Percentiles rank a stretch among this genome's conserved stretches.
Conservation (phyloP, 2,329 filamentous ascomycete genomes). For the Fulvia fulva region DNA sequence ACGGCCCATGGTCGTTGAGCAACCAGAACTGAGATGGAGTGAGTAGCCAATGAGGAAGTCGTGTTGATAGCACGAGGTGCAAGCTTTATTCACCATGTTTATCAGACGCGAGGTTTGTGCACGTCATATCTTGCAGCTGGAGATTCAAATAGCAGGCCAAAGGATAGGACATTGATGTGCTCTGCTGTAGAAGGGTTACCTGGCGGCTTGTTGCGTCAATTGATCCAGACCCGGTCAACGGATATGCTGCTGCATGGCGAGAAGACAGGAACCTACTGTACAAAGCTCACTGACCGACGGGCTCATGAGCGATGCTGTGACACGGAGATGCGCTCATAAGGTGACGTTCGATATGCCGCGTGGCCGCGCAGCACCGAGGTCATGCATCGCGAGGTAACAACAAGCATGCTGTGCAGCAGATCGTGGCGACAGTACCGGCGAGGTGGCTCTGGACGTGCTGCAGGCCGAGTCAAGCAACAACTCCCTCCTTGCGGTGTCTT, state of each 20-base stretch:
- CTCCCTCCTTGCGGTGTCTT: background rate
- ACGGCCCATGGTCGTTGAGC: background rate
- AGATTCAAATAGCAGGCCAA: background rate
- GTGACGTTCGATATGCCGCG: too few species aligned
- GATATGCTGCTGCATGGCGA: too few species aligned
- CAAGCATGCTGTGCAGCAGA: background rate
- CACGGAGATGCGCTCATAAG: too few species aligned
- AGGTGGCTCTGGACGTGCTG: background rate
- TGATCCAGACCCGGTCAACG: too few species aligned
- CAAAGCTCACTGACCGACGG: too few species aligned
- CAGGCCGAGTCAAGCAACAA: background rate
- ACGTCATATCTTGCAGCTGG: background rate
- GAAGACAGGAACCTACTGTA: too few species aligned
- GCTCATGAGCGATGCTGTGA: too few species aligned
- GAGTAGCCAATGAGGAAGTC: constrained; percentile 4
- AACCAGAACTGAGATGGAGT: background rate
- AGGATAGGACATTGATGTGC: background rate
- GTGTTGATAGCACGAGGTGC: background rate
- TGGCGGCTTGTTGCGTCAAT: too few species aligned
- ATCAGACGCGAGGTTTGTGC: background rate
- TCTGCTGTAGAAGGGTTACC: too few species aligned
- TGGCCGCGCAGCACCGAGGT: background rate
- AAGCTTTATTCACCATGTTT: constrained; percentile 2
- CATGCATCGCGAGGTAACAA: background rate
- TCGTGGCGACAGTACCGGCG: background rate